Percentiles rank a stretch among this genome's conserved stretches.
phyloP scores from a whole-genome alignment of 176 grass and related monocot genomes.

The bread wheat (Triticum aestivum) region IWGSC_CS_RefSeq_v2.1 NC_057801.1:837557236-837557735 shows the following conservation, averaged over 20 bases:
- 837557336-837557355: constrained; percentile 43
- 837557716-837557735: background rate
- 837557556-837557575: constrained; percentile 27
- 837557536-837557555: constrained; percentile 58
- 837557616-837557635: constrained; percentile 48
- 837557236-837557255: constrained; percentile 39
- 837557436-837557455: constrained; percentile 63
- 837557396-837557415: constrained; percentile 72
- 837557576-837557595: constrained; percentile 20
- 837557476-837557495: constrained; percentile 28
- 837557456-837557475: constrained; percentile 49
- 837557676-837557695: background rate
- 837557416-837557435: constrained; percentile 67
- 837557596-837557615: constrained; percentile 56
- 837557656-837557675: background rate
- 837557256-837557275: constrained; percentile 1
- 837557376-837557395: constrained; percentile 65
- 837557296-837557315: constrained; percentile 58
- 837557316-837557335: constrained; percentile 28
- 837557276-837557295: background rate
- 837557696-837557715: background rate
- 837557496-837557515: constrained; percentile 58
- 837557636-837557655: background rate
- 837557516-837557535: constrained; percentile 77
- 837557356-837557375: constrained; percentile 67